phyloP scores from a whole-genome alignment of 306 rosid genomes.

The Spatholobus suberectus region DNA sequence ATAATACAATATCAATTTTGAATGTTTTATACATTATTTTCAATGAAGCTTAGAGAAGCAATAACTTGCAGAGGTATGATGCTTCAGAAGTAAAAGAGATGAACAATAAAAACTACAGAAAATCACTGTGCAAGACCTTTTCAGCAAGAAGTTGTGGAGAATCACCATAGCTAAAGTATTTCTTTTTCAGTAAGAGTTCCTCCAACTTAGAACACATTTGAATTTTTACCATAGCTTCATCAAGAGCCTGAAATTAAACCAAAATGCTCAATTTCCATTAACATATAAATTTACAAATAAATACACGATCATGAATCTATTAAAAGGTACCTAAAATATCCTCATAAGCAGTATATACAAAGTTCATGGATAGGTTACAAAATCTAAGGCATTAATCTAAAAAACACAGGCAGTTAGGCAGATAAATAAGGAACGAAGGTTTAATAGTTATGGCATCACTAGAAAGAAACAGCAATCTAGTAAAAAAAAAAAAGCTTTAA shows the following conservation, averaged over 20 bases:
- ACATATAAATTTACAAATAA: not conserved
- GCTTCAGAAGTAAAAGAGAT: slow-evolving; percentile 26
- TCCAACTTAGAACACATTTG: slow-evolving; percentile 67
- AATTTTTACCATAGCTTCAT: slow-evolving; percentile 62
- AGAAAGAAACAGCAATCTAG: not conserved
- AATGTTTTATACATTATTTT: slow-evolving; percentile 5
- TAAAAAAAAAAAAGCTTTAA: not conserved
- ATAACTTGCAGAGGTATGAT: not conserved
- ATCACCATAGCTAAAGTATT: slow-evolving; percentile 65
- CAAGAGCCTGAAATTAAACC: slow-evolving; percentile 62
- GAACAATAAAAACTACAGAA: slow-evolving; percentile 31
- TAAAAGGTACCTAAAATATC: slow-evolving; percentile 6
- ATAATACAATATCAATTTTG: not conserved
- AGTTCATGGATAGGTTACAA: slow-evolving; percentile 1
- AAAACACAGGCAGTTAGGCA: not conserved
- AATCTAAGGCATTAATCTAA: not conserved
- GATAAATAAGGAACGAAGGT: not conserved
- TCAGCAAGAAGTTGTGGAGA: slow-evolving; percentile 68
- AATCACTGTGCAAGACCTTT: slow-evolving; percentile 64
- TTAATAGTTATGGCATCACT: not conserved
- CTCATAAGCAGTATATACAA: not conserved
- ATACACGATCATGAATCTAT: slow-evolving; percentile 29
- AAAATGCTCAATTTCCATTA: slow-evolving; percentile 9
- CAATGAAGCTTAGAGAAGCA: slow-evolving; percentile 30
- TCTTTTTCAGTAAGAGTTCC: slow-evolving; percentile 76